These are phyloP conservation scores for Globisporangium heterothallicum DNA, from an alignment of 352 stramenopile genomes.

Conservation along the genomic window DNA sequence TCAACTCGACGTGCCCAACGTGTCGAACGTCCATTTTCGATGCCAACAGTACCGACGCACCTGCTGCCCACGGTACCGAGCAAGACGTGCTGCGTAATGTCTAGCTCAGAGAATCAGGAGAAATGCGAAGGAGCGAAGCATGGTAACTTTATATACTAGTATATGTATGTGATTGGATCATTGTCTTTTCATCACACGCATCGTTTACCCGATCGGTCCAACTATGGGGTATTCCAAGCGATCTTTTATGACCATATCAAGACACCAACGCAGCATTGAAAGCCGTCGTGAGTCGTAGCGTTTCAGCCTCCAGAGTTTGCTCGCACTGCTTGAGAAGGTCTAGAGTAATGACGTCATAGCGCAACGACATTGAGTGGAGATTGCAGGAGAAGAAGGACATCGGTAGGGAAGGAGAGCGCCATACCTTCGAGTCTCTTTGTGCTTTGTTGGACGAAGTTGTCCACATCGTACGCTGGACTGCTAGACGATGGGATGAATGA, in stretches of 20 bases:
- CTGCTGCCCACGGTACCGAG: constrained; percentile 25
- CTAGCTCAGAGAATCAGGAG: constrained; percentile 5
- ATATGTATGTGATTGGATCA: constrained; percentile 1
- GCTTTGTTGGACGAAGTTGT: constrained; percentile 10
- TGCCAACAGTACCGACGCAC: not conserved
- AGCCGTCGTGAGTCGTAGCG: constrained; percentile 6
- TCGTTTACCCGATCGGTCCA: not conserved
- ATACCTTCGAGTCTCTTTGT: constrained; percentile 9
- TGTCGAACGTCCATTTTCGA: constrained; percentile 83
- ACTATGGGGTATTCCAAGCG: not conserved
- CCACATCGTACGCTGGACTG: not conserved
- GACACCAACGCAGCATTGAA: constrained; percentile 2
- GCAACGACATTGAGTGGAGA: too few relatives aligned
- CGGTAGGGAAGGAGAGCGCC: not conserved
- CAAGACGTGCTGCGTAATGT: constrained; percentile 63
- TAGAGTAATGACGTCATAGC: too few relatives aligned
- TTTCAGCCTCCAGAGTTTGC: constrained; percentile 6
- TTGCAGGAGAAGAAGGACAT: too few relatives aligned
- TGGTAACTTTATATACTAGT: constrained; percentile 15
- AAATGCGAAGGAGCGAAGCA: not conserved
- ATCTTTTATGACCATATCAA: not conserved
- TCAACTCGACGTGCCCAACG: constrained; percentile 85
- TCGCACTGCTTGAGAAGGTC: constrained; percentile 10
- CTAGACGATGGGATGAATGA: constrained; percentile 1
- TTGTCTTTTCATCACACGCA: not conserved